Evolutionary conservation across 441 rosid genomes (phyloP).

Genomic region (Manihot esculenta): DNA sequence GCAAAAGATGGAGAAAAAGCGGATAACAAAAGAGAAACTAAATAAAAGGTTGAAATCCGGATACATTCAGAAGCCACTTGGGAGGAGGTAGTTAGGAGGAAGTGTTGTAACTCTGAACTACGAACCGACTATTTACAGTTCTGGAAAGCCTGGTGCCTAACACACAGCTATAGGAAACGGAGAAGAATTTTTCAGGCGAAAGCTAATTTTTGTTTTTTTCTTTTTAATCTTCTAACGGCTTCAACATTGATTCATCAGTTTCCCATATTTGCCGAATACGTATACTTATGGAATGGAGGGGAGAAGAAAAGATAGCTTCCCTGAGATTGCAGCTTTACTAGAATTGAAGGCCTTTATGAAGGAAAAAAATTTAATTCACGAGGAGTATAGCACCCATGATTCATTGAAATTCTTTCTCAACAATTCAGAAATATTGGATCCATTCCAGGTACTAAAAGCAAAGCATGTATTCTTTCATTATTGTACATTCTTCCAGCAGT

Average conservation of each 20-base stretch:
- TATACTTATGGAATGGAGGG: not conserved
- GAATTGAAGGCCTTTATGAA: slow-evolving; percentile 3
- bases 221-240: slow-evolving; percentile 12
- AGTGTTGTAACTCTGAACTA: slow-evolving; percentile 6
- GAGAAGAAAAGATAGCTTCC: slow-evolving; percentile 12
- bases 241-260: slow-evolving; percentile 15
- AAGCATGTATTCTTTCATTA: slow-evolving; percentile 27
- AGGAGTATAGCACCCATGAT: not conserved
- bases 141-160: slow-evolving; percentile 9
- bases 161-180: slow-evolving; percentile 15
- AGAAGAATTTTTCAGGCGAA: slow-evolving; percentile 13
- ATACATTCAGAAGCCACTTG: slow-evolving; percentile 81
- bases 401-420: slow-evolving; percentile 26
- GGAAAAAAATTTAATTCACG: not conserved
- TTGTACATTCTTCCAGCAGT: slow-evolving; percentile 36
- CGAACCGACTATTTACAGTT: not conserved
- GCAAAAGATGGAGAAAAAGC: slow-evolving; percentile 94
- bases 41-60: slow-evolving; percentile 67
- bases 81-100: slow-evolving; percentile 61
- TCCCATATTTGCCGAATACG: not conserved
- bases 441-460: slow-evolving; percentile 15
- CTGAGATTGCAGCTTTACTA: slow-evolving; percentile 6
- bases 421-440: slow-evolving; percentile 19
- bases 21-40: slow-evolving; percentile 77
- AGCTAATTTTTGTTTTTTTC: not conserved